A percentile compares a stretch with the other conserved stretches of the same genome.
These are phyloP conservation scores for Apiotrichum gracile DNA, from an alignment of 1,284 basidiomycete genomes.

Conservation along the genomic window DNA sequence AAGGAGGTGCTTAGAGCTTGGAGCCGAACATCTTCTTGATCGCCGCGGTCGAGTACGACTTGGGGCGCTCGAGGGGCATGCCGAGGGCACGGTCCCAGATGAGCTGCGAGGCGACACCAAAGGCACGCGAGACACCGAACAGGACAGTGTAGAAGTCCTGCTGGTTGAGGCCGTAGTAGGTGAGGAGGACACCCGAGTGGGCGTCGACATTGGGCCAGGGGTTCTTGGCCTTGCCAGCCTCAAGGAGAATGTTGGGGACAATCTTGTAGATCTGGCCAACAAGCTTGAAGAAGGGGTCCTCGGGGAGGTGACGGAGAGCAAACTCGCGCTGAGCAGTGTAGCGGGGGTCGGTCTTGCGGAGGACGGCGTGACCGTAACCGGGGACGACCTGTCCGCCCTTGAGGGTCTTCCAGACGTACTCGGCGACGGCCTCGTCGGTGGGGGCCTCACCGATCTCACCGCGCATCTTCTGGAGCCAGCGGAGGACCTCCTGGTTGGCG, in stretches of 20 bases:
- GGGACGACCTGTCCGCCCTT: conserved; percentile 88
- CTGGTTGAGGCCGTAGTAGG: conserved; percentile 67
- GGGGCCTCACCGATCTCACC: conserved; percentile 72
- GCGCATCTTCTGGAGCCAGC: conserved; percentile 85
- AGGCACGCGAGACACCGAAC: conserved; percentile 91
- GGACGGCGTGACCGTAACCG: conserved; percentile 92
- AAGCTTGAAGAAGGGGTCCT: conserved; percentile 85
- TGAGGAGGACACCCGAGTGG: conserved; percentile 89
- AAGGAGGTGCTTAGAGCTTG: conserved; percentile 20
- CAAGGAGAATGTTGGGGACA: conserved; percentile 85
- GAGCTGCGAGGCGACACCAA: conserved; percentile 81
- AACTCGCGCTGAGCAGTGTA: conserved; percentile 95
- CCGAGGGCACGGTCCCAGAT: conserved; percentile 96
- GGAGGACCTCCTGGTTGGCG: conserved; percentile 90
- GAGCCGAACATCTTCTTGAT: conserved; percentile 47
- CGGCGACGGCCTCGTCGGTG: conserved; percentile 75
- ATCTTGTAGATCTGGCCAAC: conserved; percentile 89
- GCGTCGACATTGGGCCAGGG: conserved; percentile 82
- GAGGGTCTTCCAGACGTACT: conserved; percentile 89
- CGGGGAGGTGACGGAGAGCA: conserved; percentile 78
- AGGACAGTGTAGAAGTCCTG: conserved; percentile 95
- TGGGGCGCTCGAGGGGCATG: conserved; percentile 50
- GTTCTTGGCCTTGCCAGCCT: conserved; percentile 90
- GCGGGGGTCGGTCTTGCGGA: conserved; percentile 95
- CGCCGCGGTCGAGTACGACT: conserved; percentile 49